These are phyloP conservation scores for Cystobasidiopsis lactophilus DNA, from an alignment of 768 basidiomycete genomes.

Conservation along the genomic window DNA sequence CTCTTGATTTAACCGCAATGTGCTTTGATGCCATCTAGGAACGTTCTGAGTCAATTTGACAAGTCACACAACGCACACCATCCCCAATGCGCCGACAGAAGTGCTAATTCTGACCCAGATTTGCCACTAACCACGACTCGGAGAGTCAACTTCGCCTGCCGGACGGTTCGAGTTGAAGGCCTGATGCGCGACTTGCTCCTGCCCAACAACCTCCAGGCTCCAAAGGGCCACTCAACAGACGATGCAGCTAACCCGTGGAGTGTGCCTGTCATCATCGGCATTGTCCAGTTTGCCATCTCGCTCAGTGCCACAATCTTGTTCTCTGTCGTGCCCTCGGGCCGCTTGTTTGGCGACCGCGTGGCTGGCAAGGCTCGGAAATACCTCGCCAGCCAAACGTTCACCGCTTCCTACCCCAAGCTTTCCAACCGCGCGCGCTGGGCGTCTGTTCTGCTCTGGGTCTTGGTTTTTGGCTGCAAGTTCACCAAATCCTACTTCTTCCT, in stretches of 20 bases:
- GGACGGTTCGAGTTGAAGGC: too few species aligned
- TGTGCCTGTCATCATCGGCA: constrained; percentile 72
- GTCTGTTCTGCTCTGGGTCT: constrained; percentile 61
- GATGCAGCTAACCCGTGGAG: constrained; percentile 20
- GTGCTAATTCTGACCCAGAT: too few species aligned
- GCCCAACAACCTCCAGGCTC: too few species aligned
- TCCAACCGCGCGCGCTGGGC: constrained; percentile 44
- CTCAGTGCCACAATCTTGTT: constrained; percentile 68
- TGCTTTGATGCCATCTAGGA: too few species aligned
- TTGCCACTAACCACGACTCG: too few species aligned
- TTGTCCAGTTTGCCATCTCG: constrained; percentile 89
- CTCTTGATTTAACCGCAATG: too few species aligned
- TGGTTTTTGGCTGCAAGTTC: constrained; percentile 91
- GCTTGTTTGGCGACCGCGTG: constrained; percentile 97
- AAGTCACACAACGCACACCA: too few species aligned
- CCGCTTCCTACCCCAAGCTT: constrained; percentile 71
- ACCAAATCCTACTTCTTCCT: constrained; percentile 96
- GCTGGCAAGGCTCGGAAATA: constrained; percentile 89
- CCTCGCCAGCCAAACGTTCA: constrained; percentile 94
- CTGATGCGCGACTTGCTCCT: too few species aligned
- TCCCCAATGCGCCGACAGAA: too few species aligned
- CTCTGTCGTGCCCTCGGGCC: constrained; percentile 75
- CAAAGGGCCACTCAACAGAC: too few species aligned
- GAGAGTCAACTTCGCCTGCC: too few species aligned
- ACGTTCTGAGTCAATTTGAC: too few species aligned